phyloP scores from a whole-genome alignment of 2,329 filamentous ascomycete genomes.

The Trichoderma sp. region DNA sequence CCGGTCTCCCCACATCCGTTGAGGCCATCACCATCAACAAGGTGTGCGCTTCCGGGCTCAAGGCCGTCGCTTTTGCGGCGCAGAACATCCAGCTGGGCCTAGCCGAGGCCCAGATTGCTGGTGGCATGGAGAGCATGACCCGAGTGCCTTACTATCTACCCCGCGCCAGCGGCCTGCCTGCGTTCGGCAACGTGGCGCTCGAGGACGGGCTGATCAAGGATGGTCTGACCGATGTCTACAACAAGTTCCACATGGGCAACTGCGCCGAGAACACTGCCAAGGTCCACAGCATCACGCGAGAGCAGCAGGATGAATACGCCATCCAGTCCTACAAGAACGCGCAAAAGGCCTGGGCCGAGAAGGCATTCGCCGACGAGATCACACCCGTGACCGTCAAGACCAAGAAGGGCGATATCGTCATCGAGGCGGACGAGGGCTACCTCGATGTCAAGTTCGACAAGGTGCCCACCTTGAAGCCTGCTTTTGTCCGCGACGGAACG shows the following conservation, averaged over 20 bases:
- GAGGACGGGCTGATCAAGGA: conserved; percentile 94
- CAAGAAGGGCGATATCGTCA: conserved; percentile 78
- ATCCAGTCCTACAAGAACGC: conserved; percentile 87
- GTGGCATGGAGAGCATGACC: conserved; percentile 98
- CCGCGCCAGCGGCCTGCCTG: conserved; percentile 76
- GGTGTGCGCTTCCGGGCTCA: conserved; percentile 93
- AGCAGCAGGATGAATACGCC: conserved; percentile 89
- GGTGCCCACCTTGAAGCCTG: conserved; percentile 82
- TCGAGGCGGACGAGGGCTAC: conserved; percentile 87
- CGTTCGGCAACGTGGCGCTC: conserved; percentile 84
- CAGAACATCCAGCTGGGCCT: conserved; percentile 94
- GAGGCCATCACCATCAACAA: conserved; percentile 97
- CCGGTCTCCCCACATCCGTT: conserved; percentile 76
- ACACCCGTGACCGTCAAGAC: conserved; percentile 82
- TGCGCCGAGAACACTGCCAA: conserved; percentile 95
- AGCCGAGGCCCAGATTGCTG: conserved; percentile 84
- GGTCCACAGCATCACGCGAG: conserved; percentile 75
- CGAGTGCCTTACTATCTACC: conserved; percentile 88
- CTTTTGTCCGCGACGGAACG: conserved; percentile 81
- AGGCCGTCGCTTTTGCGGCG: conserved; percentile 86
- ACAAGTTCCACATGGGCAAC: conserved; percentile 96
- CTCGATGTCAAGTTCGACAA: conserved; percentile 85
- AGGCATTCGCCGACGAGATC: conserved; percentile 86
- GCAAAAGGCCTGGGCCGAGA: conserved; percentile 83
- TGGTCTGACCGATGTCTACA: conserved; percentile 93